phyloP scores from a whole-genome alignment of 2,329 filamentous ascomycete genomes.

The Penicillium fuscoglaucum region DNA sequence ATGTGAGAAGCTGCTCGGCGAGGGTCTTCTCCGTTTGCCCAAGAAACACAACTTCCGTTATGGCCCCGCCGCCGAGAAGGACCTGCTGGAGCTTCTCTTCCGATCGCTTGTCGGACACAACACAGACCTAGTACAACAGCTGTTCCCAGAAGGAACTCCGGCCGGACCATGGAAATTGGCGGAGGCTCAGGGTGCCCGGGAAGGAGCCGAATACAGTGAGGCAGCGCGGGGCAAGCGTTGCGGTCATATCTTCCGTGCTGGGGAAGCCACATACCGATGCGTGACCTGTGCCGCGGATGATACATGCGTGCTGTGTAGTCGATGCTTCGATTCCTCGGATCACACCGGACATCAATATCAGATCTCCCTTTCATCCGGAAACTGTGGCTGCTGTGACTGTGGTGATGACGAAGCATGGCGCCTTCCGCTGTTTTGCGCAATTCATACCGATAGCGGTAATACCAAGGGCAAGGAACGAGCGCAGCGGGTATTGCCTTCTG shows the following conservation, averaged over 20 bases:
- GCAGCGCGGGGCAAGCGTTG: slow-evolving; percentile 89
- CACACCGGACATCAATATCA: slow-evolving; percentile 91
- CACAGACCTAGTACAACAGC: slow-evolving; percentile 69
- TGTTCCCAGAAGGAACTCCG: slow-evolving; percentile 77
- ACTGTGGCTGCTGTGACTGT: slow-evolving; percentile 96
- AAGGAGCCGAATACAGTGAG: slow-evolving; percentile 92
- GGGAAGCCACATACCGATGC: slow-evolving; percentile 92
- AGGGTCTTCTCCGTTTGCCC: slow-evolving; percentile 77
- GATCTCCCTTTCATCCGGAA: slow-evolving; percentile 82
- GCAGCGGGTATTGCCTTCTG: slow-evolving; percentile 70
- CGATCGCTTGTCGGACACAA: slow-evolving; percentile 78
- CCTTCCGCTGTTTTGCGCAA: slow-evolving; percentile 79
- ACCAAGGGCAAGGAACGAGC: slow-evolving; percentile 53
- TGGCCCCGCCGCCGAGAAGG: slow-evolving; percentile 65
- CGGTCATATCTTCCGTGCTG: slow-evolving; percentile 93
- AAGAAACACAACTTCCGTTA: slow-evolving; percentile 73
- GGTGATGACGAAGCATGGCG: slow-evolving; percentile 95
- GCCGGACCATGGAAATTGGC: slow-evolving; percentile 70
- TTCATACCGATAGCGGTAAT: slow-evolving; percentile 69
- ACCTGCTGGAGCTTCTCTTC: slow-evolving; percentile 79
- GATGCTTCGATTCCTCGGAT: slow-evolving; percentile 93
- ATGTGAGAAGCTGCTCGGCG: slow-evolving; percentile 77
- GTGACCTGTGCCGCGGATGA: slow-evolving; percentile 93
- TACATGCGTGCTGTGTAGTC: slow-evolving; percentile 90
- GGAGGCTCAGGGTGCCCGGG: slow-evolving; percentile 85